Evolutionary conservation across 148 eudicot species (phyloP).

Genomic region (Rheum nobile): DNA sequence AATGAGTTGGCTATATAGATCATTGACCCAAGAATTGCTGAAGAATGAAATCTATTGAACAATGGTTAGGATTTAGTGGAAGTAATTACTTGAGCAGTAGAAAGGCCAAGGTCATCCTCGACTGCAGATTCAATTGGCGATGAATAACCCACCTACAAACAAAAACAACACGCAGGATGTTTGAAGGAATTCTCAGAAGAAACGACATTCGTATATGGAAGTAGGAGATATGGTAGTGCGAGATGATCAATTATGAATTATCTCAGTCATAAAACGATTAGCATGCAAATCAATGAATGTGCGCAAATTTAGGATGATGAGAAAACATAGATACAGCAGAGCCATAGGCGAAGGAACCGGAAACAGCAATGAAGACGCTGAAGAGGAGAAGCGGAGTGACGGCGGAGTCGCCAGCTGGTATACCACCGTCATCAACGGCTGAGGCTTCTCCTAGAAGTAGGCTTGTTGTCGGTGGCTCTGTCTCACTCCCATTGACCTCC

Average conservation of each 20-base stretch:
- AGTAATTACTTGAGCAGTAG: slow-evolving; percentile 1
- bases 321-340: slow-evolving; percentile 15
- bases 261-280: too few relatives aligned
- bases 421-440: not conserved
- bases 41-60: not conserved
- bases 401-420: not conserved
- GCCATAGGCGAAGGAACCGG: slow-evolving; percentile 28
- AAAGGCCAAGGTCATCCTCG: not conserved
- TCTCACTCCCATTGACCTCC: too few relatives aligned
- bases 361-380: slow-evolving; percentile 22
- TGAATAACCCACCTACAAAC: slow-evolving; percentile 21
- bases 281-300: too few relatives aligned
- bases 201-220: too few relatives aligned
- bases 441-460: too few relatives aligned
- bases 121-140: slow-evolving; percentile 26
- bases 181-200: not conserved
- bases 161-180: not conserved
- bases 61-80: not conserved
- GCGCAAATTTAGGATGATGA: too few relatives aligned
- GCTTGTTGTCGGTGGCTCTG: too few relatives aligned
- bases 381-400: slow-evolving; percentile 20
- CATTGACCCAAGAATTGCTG: not conserved
- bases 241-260: too few relatives aligned
- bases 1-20: too few relatives aligned
- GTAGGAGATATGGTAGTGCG: too few relatives aligned